These are phyloP conservation scores for Bondarzewia mesenterica DNA, from an alignment of 1,284 basidiomycete species.

Conservation along the genomic window DNA sequence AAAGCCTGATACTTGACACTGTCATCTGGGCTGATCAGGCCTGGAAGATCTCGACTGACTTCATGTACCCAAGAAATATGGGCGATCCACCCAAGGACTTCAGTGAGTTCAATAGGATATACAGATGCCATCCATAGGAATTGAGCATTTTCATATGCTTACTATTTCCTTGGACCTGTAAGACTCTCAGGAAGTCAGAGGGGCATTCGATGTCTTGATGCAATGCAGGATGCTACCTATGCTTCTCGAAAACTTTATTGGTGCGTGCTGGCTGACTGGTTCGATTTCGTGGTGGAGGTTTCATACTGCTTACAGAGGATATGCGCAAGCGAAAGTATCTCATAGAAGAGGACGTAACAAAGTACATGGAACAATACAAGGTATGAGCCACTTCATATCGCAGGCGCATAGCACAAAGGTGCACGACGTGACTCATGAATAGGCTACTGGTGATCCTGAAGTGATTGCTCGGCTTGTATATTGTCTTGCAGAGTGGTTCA, in stretches of 20 bases:
- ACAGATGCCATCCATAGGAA: not conserved
- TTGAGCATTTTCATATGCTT: not conserved
- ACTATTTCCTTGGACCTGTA: not conserved
- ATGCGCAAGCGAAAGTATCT: slow-evolving; percentile 51
- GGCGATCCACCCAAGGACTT: slow-evolving; percentile 27
- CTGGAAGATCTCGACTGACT: slow-evolving; percentile 51
- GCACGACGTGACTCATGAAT: not conserved
- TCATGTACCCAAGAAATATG: slow-evolving; percentile 51
- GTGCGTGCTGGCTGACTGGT: slow-evolving; percentile 35
- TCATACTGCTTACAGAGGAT: slow-evolving; percentile 58
- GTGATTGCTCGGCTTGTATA: slow-evolving; percentile 45
- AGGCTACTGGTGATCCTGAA: slow-evolving; percentile 40
- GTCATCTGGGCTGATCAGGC: slow-evolving; percentile 34
- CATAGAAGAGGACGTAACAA: slow-evolving; percentile 50
- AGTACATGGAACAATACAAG: slow-evolving; percentile 52
- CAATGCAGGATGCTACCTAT: slow-evolving; percentile 49
- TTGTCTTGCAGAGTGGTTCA: slow-evolving; percentile 58
- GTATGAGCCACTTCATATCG: slow-evolving; percentile 27
- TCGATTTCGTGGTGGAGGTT: no score
- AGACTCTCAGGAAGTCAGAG: slow-evolving; percentile 43
- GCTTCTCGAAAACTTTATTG: slow-evolving; percentile 59
- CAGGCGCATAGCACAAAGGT: not conserved
- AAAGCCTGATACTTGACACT: not conserved
- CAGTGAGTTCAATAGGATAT: slow-evolving; percentile 21
- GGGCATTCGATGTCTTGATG: slow-evolving; percentile 48